A percentile compares a stretch with the other conserved stretches of the same genome.
These are phyloP conservation scores for Sugiyamaella sp. DNA, from an alignment of 1,139 yeast genomes.

Conservation along the genomic window DNA sequence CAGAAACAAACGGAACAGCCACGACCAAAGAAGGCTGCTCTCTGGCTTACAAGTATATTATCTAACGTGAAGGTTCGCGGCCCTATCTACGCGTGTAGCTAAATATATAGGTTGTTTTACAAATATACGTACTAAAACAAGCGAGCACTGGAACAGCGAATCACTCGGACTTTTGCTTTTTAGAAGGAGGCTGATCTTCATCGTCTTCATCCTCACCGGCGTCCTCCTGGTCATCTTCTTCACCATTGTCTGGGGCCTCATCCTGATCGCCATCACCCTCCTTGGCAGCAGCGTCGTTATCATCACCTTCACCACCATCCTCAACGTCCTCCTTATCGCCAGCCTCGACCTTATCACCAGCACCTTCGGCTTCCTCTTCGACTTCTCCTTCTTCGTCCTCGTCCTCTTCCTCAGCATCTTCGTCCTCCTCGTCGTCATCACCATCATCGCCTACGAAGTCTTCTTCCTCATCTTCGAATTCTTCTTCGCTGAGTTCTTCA, in stretches of 20 bases:
- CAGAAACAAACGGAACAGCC: too few relatives aligned
- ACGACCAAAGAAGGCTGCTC: too few relatives aligned
- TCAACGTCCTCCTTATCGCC: constrained; percentile 22
- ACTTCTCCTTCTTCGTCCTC: constrained; percentile 25
- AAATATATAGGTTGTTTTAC: too few relatives aligned
- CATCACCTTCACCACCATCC: constrained; percentile 22
- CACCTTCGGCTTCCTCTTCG: constrained; percentile 24
- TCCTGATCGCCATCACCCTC: constrained; percentile 10
- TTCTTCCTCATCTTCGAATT: constrained; percentile 19
- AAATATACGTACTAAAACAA: too few relatives aligned
- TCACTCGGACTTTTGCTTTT: constrained; percentile 24
- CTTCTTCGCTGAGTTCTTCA: constrained; percentile 25
- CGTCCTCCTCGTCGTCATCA: constrained; percentile 24
- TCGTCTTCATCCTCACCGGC: constrained; percentile 15
- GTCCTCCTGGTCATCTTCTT: constrained; percentile 11
- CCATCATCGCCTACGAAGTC: constrained; percentile 23
- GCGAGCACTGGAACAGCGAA: too few relatives aligned
- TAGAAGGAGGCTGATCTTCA: constrained; percentile 23
- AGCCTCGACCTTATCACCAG: constrained; percentile 21
- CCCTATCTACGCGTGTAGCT: too few relatives aligned
- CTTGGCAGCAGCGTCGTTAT: constrained; percentile 13
- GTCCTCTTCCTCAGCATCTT: constrained; percentile 25
- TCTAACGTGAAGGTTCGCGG: too few relatives aligned
- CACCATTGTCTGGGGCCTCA: constrained; percentile 11
- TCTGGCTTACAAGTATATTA: too few relatives aligned